Conservation (phyloP, 2,329 filamentous ascomycete species). For the Plenodomus lindquistii region DNA sequence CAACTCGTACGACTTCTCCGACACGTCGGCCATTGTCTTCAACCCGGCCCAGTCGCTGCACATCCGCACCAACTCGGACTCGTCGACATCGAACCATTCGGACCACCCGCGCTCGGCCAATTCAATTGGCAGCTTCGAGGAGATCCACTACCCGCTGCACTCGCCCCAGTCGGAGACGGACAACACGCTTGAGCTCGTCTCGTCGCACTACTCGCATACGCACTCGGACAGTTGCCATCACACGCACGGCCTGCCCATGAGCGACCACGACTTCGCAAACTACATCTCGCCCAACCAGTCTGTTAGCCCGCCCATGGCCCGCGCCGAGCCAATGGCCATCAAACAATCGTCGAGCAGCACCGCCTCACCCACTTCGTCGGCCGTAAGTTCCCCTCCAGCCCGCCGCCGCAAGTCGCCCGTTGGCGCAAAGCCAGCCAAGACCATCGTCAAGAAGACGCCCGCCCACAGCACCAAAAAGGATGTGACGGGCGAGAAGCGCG, state of each 20-base stretch:
- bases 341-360: slow-evolving; percentile 64
- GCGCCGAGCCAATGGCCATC: slow-evolving; percentile 70
- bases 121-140: slow-evolving; percentile 82
- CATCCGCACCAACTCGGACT: slow-evolving; percentile 83
- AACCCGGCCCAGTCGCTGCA: slow-evolving; percentile 90
- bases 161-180: slow-evolving; percentile 75
- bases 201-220: slow-evolving; percentile 25
- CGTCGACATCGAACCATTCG: slow-evolving; percentile 77
- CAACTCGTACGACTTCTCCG: slow-evolving; percentile 70
- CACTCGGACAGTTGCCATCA: slow-evolving; percentile 36
- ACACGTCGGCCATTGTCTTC: slow-evolving; percentile 70
- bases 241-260: slow-evolving; percentile 23
- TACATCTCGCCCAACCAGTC: slow-evolving; percentile 50
- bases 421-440: slow-evolving; percentile 74
- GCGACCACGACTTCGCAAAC: slow-evolving; percentile 41
- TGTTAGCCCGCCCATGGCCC: slow-evolving; percentile 70
- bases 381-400: slow-evolving; percentile 60
- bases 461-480: slow-evolving; percentile 75
- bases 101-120: slow-evolving; percentile 60
- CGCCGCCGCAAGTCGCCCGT: slow-evolving; percentile 76
- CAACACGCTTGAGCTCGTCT: slow-evolving; percentile 34
- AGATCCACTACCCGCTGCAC: slow-evolving; percentile 71
- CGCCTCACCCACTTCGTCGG: slow-evolving; percentile 62
- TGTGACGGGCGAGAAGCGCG: slow-evolving; percentile 79
- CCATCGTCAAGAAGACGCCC: slow-evolving; percentile 76